Conservation (phyloP, 192 early-diverging fungal genomes). For the Backusella tarrabulga region DNA sequence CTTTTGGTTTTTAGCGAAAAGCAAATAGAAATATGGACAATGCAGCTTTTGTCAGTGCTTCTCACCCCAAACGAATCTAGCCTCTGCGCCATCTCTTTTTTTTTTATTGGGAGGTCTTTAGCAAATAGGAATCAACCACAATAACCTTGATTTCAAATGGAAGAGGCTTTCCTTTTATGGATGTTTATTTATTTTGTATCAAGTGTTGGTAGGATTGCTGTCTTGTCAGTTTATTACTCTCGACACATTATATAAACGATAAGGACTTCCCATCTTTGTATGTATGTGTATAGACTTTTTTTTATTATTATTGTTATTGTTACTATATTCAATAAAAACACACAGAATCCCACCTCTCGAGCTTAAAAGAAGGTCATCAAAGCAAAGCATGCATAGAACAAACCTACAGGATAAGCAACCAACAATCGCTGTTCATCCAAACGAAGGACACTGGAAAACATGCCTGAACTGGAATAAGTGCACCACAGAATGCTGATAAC, state of each 20-base stretch:
- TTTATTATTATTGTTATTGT: neutral
- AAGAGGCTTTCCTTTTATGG: neutral
- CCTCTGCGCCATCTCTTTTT: neutral
- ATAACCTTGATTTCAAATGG: neutral
- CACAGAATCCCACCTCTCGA: neutral
- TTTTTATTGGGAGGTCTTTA: neutral
- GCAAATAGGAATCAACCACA: neutral
- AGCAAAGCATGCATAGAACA: constrained; percentile 94
- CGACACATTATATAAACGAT: too few relatives aligned
- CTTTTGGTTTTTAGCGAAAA: neutral
- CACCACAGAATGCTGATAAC: constrained; percentile 86
- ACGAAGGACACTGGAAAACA: constrained; percentile 91
- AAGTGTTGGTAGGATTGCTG: too few relatives aligned
- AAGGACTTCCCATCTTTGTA: too few relatives aligned
- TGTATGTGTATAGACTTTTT: neutral
- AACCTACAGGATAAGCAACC: constrained; percentile 90
- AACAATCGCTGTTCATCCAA: constrained; percentile 93
- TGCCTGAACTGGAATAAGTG: constrained; percentile 77
- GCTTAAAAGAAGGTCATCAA: constrained; percentile 85
- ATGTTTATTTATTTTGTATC: neutral
- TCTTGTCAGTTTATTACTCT: too few relatives aligned
- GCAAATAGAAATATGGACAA: too few relatives aligned
- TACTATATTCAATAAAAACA: neutral
- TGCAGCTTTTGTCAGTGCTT: too few relatives aligned
- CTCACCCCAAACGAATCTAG: too few relatives aligned